phyloP scores from a whole-genome alignment of 1,284 basidiomycete genomes.

The Heliocybe sulcata region DNA sequence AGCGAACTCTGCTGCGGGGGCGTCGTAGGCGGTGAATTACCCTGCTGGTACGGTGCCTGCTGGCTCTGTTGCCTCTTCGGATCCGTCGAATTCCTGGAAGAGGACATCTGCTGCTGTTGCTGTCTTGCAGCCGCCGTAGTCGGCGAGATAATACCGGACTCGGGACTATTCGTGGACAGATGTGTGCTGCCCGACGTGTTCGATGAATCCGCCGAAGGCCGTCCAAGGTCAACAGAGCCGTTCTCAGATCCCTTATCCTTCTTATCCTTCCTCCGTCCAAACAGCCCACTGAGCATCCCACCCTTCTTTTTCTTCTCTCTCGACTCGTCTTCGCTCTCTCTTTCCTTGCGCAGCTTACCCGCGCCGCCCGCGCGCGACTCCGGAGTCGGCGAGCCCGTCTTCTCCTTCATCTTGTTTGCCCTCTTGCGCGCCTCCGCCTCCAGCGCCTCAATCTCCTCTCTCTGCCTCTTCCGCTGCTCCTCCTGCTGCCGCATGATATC shows the following conservation, averaged over 20 bases:
- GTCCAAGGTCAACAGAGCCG: constrained; percentile 32
- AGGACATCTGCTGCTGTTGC: constrained; percentile 23
- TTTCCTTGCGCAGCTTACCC: constrained; percentile 64
- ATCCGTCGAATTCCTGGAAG: constrained; percentile 23
- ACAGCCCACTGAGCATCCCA: constrained; percentile 66
- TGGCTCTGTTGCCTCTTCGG: constrained; percentile 24
- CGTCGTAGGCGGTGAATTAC: constrained; percentile 6
- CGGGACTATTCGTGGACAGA: background rate
- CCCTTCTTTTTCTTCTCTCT: constrained; percentile 64
- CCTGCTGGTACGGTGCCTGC: constrained; percentile 15
- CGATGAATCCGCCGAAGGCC: constrained; percentile 50
- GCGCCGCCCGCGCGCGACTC: constrained; percentile 14
- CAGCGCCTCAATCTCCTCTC: constrained; percentile 52
- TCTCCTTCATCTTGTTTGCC: constrained; percentile 26
- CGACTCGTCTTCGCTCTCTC: constrained; percentile 46
- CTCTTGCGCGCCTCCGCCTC: constrained; percentile 56
- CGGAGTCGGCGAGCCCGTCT: background rate
- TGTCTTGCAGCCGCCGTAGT: constrained; percentile 32
- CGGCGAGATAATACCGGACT: constrained; percentile 1
- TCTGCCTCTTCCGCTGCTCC: constrained; percentile 47
- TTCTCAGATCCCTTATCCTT: constrained; percentile 53
- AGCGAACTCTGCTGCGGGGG: constrained; percentile 10
- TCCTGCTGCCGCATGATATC: constrained; percentile 43
- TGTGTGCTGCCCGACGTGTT: constrained; percentile 35
- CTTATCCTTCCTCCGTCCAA: constrained; percentile 74